Base-by-base conservation (phyloP, 1,284 basidiomycete species). In the Hemileia vastatrix region DNA sequence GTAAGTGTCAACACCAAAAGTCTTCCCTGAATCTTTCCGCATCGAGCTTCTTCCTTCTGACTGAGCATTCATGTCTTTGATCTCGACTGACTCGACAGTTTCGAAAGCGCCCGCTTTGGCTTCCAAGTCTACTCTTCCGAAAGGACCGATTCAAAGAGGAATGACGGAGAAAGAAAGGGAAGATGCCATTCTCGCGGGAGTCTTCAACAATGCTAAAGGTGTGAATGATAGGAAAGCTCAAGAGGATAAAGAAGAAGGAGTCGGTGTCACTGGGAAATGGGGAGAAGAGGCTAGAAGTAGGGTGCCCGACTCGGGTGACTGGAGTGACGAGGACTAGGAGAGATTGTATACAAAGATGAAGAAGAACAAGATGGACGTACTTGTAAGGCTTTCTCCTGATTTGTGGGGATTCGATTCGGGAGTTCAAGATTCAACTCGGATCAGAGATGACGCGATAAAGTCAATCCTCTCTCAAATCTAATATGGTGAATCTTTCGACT, bases 1-100 rank as follows among this genome's bases (percentile, higher is more conserved):
- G 76, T 78, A 50, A 66, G 76, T 74, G n/a, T n/a, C n/a, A 27
- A 27, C 27, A 27, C 27, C 27, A 27, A 27, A 27, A 27, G 27
- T 27, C 13, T 9, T 13, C 11, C 52, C 19, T n/a, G 9, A 54
- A 45, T 19, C 49, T 31, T 31, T 15, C 15, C 11, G 11, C n/a
- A 57, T 18, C 52, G n/a, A n/a, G 15, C 43, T 54, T 57, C 11
- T 15, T 13, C 11, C 18, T 52, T 13, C 55, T n/a, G 53, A 18
- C 24, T 32, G 27, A 27, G 27, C 27, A 27, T 27, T 27, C 27
- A 27, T 27, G 27, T 27, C 27, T 27, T 27, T 27, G 27, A 27
- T 27, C 27, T 27, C 27, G 27, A 27, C 27, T 27, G 27, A 27
- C 9, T 56, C 23, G 19, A 24, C 50, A 61, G 55, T 65, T 18